These are phyloP conservation scores for Ganoderma boninense DNA, from an alignment of 1,284 basidiomycete species.

Conservation along the genomic window DNA sequence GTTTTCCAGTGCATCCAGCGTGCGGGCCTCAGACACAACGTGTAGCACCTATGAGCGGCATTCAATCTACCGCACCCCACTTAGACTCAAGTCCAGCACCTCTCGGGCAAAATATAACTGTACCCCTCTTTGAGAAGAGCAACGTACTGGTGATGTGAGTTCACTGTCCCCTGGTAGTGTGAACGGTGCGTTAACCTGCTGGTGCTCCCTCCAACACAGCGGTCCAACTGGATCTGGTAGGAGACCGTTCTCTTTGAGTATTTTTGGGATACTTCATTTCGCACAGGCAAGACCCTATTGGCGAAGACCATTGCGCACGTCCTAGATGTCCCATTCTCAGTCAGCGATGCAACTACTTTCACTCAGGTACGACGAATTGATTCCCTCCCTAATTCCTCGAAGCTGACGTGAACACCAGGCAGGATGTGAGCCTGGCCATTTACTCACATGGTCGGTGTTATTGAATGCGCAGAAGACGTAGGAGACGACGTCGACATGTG, in stretches of 20 bases:
- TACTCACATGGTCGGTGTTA: constrained; percentile 7
- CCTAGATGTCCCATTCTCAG: constrained; percentile 91
- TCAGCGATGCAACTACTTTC: constrained; percentile 86
- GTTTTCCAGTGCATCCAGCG: constrained; percentile 1
- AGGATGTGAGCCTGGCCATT: constrained; percentile 66
- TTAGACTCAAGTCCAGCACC: constrained; percentile 47
- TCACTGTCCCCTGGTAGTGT: background rate
- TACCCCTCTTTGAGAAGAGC: constrained; percentile 89
- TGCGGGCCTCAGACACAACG: background rate
- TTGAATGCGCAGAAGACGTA: constrained; percentile 66
- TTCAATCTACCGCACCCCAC: constrained; percentile 63
- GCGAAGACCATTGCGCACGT: constrained; percentile 87
- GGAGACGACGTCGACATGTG: constrained; percentile 95
- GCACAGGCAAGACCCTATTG: constrained; percentile 84
- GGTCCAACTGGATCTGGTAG: constrained; percentile 85
- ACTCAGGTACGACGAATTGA: constrained; percentile 63
- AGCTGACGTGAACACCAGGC: constrained; percentile 54
- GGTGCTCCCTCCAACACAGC: constrained; percentile 45
- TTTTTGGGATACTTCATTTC: constrained; percentile 10
- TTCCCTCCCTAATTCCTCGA: too few relatives aligned
- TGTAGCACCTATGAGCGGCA: constrained; percentile 43
- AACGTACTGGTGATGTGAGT: constrained; percentile 89
- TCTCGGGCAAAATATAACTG: constrained; percentile 50
- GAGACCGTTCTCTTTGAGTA: background rate
- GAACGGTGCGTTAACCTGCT: constrained; percentile 21